phyloP scores from a whole-genome alignment of 768 basidiomycete species.

The Megacollybia marginata region DNA sequence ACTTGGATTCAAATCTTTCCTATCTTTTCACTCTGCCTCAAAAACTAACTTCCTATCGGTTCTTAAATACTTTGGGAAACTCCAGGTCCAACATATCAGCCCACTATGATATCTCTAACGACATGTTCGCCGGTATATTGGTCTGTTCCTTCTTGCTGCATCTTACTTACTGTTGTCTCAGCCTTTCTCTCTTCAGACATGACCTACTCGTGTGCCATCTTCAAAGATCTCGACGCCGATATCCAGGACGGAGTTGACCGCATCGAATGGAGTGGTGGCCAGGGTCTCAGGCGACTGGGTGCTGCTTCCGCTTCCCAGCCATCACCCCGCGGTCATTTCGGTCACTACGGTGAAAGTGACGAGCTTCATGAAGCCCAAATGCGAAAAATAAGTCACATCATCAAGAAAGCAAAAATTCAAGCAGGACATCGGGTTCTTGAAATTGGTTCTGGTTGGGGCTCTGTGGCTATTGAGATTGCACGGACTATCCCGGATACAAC shows the following conservation, averaged over 20 bases:
- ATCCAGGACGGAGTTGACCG: conserved; percentile 23
- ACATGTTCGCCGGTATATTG: conserved; percentile 54
- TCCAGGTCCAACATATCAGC: conserved; percentile 64
- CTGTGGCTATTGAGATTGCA: conserved; percentile 58
- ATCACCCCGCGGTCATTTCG: conserved; percentile 1
- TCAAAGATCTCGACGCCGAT: conserved; percentile 56
- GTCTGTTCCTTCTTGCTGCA: neutral
- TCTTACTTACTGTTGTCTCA: conserved; percentile 10
- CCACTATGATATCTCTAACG: conserved; percentile 75
- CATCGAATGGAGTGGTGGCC: conserved; percentile 28
- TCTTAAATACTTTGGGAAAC: conserved; percentile 60
- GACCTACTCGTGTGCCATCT: conserved; percentile 74
- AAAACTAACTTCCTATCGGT: conserved; percentile 48
- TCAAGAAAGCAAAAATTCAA: conserved; percentile 54
- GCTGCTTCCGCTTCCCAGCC: conserved; percentile 1
- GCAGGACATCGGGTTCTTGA: conserved; percentile 55
- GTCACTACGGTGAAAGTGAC: conserved; percentile 8
- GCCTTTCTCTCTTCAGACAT: conserved; percentile 62
- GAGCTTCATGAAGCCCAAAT: conserved; percentile 45
- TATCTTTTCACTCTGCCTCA: conserved; percentile 48
- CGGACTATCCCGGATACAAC: conserved; percentile 44
- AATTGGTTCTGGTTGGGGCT: conserved; percentile 78
- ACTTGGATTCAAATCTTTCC: conserved; percentile 42
- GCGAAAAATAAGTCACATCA: conserved; percentile 57
- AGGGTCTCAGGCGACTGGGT: conserved; percentile 22